phyloP scores from a whole-genome alignment of 2,329 filamentous ascomycete species.

The Didymosphaeria variabile region DNA sequence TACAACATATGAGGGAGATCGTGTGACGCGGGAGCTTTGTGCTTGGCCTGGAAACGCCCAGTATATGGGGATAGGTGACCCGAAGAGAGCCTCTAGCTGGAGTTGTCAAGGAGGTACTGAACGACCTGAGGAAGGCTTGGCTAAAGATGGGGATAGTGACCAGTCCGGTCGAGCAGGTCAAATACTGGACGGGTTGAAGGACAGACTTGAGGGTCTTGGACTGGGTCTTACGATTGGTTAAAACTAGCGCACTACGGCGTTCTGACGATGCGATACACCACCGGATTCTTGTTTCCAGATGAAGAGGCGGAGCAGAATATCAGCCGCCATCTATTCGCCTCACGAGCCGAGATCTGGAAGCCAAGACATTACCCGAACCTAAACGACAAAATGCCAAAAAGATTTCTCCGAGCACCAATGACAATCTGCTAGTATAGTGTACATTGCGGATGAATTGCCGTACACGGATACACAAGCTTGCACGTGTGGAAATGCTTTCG shows the following conservation, averaged over 20 bases:
- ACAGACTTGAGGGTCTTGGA: slow-evolving; percentile 30
- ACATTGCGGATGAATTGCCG: slow-evolving; percentile 15
- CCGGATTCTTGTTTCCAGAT: slow-evolving; percentile 3
- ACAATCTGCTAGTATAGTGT: not conserved
- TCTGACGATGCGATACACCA: not conserved
- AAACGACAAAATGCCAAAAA: not conserved
- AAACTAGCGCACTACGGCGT: not conserved
- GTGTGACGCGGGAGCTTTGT: slow-evolving; percentile 32
- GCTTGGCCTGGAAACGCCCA: slow-evolving; percentile 30
- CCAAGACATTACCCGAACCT: slow-evolving; percentile 3
- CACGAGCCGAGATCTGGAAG: slow-evolving; percentile 9
- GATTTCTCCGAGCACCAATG: slow-evolving; percentile 5
- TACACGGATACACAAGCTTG: slow-evolving; percentile 13
- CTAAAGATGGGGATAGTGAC: slow-evolving; percentile 6
- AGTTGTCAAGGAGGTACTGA: slow-evolving; percentile 34
- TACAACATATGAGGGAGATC: slow-evolving; percentile 24
- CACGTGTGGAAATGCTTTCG: slow-evolving; percentile 17
- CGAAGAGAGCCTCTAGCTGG: slow-evolving; percentile 32
- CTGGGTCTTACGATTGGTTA: slow-evolving; percentile 30
- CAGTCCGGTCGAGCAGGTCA: slow-evolving; percentile 23
- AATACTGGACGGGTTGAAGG: slow-evolving; percentile 29
- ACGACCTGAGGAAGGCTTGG: slow-evolving; percentile 16
- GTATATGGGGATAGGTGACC: slow-evolving; percentile 28
- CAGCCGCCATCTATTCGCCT: slow-evolving; percentile 9
- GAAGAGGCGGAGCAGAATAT: slow-evolving; percentile 10